Percentiles rank a stretch among this genome's conserved stretches.
Conservation (phyloP, 2,329 filamentous ascomycete species). For the Fusarium falciforme region DNA sequence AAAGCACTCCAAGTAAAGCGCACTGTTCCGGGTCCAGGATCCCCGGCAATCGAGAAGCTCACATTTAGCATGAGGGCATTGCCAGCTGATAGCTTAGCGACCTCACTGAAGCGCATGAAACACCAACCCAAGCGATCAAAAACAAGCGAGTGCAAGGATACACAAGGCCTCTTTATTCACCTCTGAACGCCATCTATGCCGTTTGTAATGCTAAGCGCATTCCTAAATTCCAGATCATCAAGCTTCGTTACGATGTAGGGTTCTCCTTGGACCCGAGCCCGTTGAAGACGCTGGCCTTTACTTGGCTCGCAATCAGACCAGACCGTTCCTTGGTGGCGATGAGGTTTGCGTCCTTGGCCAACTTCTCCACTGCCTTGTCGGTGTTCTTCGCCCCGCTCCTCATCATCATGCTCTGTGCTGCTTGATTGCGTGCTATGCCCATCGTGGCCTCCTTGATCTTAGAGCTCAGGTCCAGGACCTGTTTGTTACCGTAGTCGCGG, state of each 20-base stretch:
- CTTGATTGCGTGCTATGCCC: constrained; percentile 42
- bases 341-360: constrained; percentile 70
- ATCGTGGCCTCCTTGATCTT: constrained; percentile 78
- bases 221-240: constrained; percentile 27
- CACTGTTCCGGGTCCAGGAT: constrained; percentile 25
- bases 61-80: background rate
- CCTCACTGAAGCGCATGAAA: background rate
- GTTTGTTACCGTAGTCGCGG: constrained; percentile 91
- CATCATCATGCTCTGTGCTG: constrained; percentile 42
- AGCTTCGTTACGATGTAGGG: constrained; percentile 21
- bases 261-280: constrained; percentile 46
- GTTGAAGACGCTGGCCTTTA: constrained; percentile 73
- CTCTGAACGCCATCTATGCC: constrained; percentile 47
- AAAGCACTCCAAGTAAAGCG: background rate
- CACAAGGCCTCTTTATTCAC: constrained; percentile 27
- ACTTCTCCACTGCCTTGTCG: constrained; percentile 67
- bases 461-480: constrained; percentile 86
- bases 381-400: constrained; percentile 35
- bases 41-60: background rate
- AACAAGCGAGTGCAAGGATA: background rate
- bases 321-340: constrained; percentile 71
- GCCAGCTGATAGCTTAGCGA: background rate
- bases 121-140: background rate
- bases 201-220: constrained; percentile 36
- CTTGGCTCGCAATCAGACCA: constrained; percentile 70